These are phyloP conservation scores for Cicer judaicum DNA, from an alignment of 306 rosid genomes.

Conservation along the genomic window DNA sequence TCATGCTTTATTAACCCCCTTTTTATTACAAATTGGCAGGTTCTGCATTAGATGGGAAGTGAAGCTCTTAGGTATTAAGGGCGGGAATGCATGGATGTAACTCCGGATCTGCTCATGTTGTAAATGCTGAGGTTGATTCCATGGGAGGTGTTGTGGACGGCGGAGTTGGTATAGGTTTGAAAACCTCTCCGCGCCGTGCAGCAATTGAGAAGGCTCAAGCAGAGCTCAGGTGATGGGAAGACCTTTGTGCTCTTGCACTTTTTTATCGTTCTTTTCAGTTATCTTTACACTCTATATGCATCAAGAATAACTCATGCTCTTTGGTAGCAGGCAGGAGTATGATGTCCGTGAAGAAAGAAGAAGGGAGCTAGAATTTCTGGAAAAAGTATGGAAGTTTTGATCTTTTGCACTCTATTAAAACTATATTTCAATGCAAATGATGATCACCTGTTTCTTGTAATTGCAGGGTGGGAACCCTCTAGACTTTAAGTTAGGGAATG, in stretches of 20 bases:
- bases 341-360: constrained; percentile 94
- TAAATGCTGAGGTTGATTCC: constrained; percentile 99
- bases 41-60: constrained; percentile 63
- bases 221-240: constrained; percentile 79
- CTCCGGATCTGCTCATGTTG: constrained; percentile 78
- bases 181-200: constrained; percentile 91
- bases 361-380: constrained; percentile 95
- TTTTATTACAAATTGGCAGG: constrained; percentile 43
- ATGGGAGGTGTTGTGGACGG: constrained; percentile 99
- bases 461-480: constrained; percentile 97
- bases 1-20: constrained; percentile 6
- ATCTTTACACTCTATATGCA: constrained; percentile 27
- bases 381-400: constrained; percentile 71
- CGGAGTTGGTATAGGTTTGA: constrained; percentile 92
- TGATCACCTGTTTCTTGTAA: constrained; percentile 42
- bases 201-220: constrained; percentile 95
- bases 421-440: constrained; percentile 29
- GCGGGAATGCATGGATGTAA: constrained; percentile 93
- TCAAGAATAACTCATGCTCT: constrained; percentile 43
- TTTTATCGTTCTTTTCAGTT: constrained; percentile 29
- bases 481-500: constrained; percentile 85
- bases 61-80: constrained; percentile 52
- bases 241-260: constrained; percentile 36
- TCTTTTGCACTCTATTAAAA: constrained; percentile 31
- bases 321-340: constrained; percentile 85